Conservation (phyloP, 441 rosid genomes). For the Mallotus repandus region DNA sequence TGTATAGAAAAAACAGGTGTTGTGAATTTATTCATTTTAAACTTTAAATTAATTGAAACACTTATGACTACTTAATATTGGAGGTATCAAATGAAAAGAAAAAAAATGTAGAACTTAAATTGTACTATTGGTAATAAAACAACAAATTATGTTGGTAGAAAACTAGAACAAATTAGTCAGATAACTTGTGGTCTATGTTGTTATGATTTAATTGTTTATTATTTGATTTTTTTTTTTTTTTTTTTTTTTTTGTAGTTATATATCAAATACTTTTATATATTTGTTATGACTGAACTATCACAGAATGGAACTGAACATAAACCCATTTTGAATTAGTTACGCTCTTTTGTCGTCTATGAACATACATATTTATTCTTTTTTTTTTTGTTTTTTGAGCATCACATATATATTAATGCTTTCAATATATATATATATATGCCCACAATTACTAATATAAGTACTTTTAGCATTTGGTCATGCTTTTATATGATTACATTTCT, state of each 20-base stretch:
- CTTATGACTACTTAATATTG: too few species aligned
- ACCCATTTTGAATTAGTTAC: constrained; percentile 12
- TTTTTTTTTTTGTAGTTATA: too few species aligned
- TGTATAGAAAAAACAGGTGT: too few species aligned
- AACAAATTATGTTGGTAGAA: too few species aligned
- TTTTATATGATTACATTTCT: constrained; percentile 3
- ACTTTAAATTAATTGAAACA: too few species aligned
- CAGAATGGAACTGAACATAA: neutral
- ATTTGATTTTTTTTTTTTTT: too few species aligned
- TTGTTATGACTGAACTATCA: constrained; percentile 31
- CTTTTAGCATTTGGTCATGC: constrained; percentile 6
- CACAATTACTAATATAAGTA: neutral
- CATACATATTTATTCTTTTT: neutral
- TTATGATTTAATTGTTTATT: neutral
- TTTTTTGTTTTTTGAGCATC: too few species aligned
- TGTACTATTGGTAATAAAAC: too few species aligned
- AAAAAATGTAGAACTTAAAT: too few species aligned
- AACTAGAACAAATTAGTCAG: too few species aligned
- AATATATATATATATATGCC: neutral
- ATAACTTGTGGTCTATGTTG: neutral
- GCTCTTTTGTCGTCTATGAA: constrained; percentile 4
- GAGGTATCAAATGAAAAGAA: too few species aligned
- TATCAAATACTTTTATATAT: neutral
- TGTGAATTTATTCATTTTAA: too few species aligned
- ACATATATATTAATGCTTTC: neutral